Evolutionary conservation across 495 filamentous ascomycete genomes (phyloP).

Genomic region (Ramalina intermedia): DNA sequence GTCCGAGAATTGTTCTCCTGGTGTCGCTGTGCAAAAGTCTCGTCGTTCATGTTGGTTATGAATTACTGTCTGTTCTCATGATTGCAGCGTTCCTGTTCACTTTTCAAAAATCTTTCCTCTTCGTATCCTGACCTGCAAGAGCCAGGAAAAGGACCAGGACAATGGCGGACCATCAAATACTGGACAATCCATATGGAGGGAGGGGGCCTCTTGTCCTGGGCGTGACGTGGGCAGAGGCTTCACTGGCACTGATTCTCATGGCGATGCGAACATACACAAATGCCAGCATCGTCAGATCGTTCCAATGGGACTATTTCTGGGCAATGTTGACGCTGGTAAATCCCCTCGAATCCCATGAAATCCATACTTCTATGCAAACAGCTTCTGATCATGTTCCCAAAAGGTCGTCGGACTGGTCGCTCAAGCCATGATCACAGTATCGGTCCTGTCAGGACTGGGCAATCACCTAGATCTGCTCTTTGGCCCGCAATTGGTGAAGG

Average conservation of each 20-base stretch:
- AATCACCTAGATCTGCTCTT: constrained; percentile 16
- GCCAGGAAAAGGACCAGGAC: background rate
- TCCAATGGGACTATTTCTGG: constrained; percentile 22
- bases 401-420: constrained; percentile 11
- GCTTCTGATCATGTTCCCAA: background rate
- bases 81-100: background rate
- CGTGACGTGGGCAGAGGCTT: constrained; percentile 19
- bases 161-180: background rate
- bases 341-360: background rate
- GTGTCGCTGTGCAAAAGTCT: background rate
- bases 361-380: too few species aligned
- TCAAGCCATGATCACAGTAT: constrained; percentile 16
- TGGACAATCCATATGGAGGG: constrained; percentile 10
- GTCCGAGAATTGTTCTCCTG: background rate
- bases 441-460: constrained; percentile 17
- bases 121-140: too few species aligned
- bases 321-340: constrained; percentile 18
- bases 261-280: constrained; percentile 17
- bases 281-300: constrained; percentile 2
- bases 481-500: constrained; percentile 3
- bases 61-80: background rate
- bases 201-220: constrained; percentile 17
- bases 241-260: constrained; percentile 15
- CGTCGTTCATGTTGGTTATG: background rate
- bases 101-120: background rate